These are phyloP conservation scores for Penicillium verhagenii DNA, from an alignment of 495 filamentous ascomycete species.

Conservation along the genomic window DNA sequence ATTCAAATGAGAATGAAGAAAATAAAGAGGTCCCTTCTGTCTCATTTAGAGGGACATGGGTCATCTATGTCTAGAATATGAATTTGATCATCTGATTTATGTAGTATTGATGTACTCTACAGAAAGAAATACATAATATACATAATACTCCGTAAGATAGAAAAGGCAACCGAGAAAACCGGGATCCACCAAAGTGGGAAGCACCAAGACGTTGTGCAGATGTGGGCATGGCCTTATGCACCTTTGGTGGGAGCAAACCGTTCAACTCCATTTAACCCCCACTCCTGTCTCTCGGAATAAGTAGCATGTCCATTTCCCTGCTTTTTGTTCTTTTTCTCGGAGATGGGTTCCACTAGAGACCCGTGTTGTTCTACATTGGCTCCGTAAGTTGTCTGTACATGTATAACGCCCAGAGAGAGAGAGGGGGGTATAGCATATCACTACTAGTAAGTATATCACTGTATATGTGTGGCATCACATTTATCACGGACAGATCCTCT, in stretches of 20 bases:
- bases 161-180: conserved; percentile 12
- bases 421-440: too few relatives aligned
- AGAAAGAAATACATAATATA: background rate
- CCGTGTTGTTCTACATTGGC: background rate
- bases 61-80: background rate
- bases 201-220: conserved; percentile 15
- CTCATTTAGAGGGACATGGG: background rate
- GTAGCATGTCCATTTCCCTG: conserved; percentile 3
- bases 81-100: background rate
- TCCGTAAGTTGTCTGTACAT: too few relatives aligned
- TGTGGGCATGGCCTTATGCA: conserved; percentile 17
- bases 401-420: background rate
- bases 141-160: background rate
- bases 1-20: too few relatives aligned
- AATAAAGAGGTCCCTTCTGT: background rate
- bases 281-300: conserved; percentile 8
- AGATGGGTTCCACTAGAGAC: background rate
- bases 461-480: too few relatives aligned
- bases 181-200: conserved; percentile 1
- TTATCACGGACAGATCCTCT: too few relatives aligned
- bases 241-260: conserved; percentile 12
- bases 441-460: too few relatives aligned
- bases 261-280: conserved; percentile 11
- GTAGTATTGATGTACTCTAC: too few relatives aligned
- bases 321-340: background rate